Percentiles rank a stretch among this genome's conserved stretches.
phyloP scores from a whole-genome alignment of 2,329 filamentous ascomycete species.

The Zopfia rhizophila region DNA sequence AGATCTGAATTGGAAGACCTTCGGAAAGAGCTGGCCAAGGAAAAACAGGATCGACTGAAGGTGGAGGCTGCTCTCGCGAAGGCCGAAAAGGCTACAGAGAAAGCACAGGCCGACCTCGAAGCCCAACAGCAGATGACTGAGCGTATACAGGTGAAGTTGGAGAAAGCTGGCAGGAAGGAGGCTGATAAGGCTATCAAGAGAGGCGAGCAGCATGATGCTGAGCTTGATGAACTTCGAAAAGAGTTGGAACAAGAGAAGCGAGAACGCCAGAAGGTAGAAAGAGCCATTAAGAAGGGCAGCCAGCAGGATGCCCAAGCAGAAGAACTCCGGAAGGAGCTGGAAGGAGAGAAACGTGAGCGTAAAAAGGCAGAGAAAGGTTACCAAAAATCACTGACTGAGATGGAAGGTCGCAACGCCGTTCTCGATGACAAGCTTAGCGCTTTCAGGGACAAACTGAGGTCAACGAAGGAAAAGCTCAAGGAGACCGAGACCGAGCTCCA shows the following conservation, averaged over 20 bases:
- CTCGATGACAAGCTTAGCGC: slow-evolving; percentile 77
- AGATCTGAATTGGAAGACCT: slow-evolving; percentile 56
- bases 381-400: slow-evolving; percentile 68
- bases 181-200: slow-evolving; percentile 48
- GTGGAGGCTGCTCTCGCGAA: slow-evolving; percentile 51
- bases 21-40: slow-evolving; percentile 58
- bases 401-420: slow-evolving; percentile 69
- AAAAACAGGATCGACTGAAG: slow-evolving; percentile 58
- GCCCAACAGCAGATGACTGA: slow-evolving; percentile 42
- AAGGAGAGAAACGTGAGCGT: slow-evolving; percentile 62
- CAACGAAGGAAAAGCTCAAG: slow-evolving; percentile 78
- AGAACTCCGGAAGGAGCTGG: slow-evolving; percentile 61
- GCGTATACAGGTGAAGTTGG: slow-evolving; percentile 43
- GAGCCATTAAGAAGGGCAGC: slow-evolving; percentile 51
- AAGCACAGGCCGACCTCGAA: slow-evolving; percentile 44
- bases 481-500: slow-evolving; percentile 65
- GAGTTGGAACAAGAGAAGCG: slow-evolving; percentile 59
- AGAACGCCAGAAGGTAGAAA: slow-evolving; percentile 46
- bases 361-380: slow-evolving; percentile 63
- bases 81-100: slow-evolving; percentile 46
- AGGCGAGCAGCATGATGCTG: slow-evolving; percentile 41
- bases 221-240: slow-evolving; percentile 42
- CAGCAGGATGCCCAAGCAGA: slow-evolving; percentile 58
- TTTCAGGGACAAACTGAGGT: slow-evolving; percentile 74
- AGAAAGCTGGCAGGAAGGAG: slow-evolving; percentile 46